A percentile compares a stretch with the other conserved stretches of the same genome.
phyloP scores from a whole-genome alignment of 768 basidiomycete species.

The Clitopilus passeckerianus region DNA sequence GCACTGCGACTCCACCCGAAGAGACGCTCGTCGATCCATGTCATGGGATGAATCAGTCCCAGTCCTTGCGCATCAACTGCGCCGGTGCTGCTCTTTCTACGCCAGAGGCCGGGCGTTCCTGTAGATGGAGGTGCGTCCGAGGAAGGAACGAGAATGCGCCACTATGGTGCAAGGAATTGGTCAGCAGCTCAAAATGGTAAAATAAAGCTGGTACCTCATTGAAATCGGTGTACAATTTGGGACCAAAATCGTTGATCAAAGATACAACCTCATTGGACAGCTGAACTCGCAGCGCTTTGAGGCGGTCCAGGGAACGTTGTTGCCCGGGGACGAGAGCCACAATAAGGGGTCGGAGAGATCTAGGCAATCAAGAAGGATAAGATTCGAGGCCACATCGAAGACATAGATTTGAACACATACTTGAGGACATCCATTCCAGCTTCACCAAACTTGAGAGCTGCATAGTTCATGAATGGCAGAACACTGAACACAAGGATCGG shows the following conservation, averaged over 20 bases:
- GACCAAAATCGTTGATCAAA: slow-evolving; percentile 85
- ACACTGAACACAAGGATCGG: slow-evolving; percentile 72
- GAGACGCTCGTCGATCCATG: slow-evolving; percentile 90
- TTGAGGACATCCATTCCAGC: slow-evolving; percentile 97
- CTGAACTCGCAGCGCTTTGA: slow-evolving; percentile 67
- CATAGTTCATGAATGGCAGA: slow-evolving; percentile 86
- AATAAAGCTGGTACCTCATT: slow-evolving; percentile 50
- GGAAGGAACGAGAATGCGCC: slow-evolving; percentile 79
- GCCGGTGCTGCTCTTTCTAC: slow-evolving; percentile 74
- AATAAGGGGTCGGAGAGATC: slow-evolving; percentile 86
- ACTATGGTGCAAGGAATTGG: slow-evolving; percentile 31
- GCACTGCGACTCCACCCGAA: slow-evolving; percentile 89
- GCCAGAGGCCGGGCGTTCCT: slow-evolving; percentile 69
- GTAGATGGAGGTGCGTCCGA: slow-evolving; percentile 80
- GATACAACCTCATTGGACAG: slow-evolving; percentile 83
- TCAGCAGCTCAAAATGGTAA: slow-evolving; percentile 5
- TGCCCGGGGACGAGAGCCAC: slow-evolving; percentile 88
- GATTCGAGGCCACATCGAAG: neutral
- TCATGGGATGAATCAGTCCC: slow-evolving; percentile 86
- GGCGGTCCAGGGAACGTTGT: slow-evolving; percentile 68
- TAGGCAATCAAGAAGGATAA: slow-evolving; percentile 23
- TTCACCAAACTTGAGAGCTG: slow-evolving; percentile 95
- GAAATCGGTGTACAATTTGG: slow-evolving; percentile 83
- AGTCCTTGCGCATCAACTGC: slow-evolving; percentile 85
- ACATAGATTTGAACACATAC: slow-evolving; percentile 38